A percentile compares a stretch with the other conserved stretches of the same genome.
Evolutionary conservation across 495 filamentous ascomycete species (phyloP).

Genomic region (Lophium mytilinum): DNA sequence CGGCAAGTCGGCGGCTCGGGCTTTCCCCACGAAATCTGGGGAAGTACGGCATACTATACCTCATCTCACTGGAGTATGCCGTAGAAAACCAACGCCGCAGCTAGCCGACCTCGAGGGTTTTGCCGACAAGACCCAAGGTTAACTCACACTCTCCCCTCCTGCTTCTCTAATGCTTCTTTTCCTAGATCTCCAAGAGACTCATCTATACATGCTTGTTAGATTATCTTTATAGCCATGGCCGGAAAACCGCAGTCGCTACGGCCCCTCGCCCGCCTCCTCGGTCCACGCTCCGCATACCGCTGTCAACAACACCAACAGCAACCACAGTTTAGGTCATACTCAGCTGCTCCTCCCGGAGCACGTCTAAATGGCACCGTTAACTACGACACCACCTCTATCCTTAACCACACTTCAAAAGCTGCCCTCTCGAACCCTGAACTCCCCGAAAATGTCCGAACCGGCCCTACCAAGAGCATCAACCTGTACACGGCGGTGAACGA

Average conservation of each 20-base stretch:
- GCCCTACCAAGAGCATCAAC: slow-evolving; percentile 74
- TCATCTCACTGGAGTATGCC: too few relatives aligned
- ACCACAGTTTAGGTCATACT: slow-evolving; percentile 22
- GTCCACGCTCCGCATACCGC: slow-evolving; percentile 11
- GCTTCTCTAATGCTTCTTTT: too few relatives aligned
- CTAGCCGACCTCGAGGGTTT: too few relatives aligned
- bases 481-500: slow-evolving; percentile 89
- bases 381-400: slow-evolving; percentile 71
- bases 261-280: slow-evolving; percentile 17
- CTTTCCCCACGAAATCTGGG: too few relatives aligned
- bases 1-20: too few relatives aligned
- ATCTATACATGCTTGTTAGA: too few relatives aligned
- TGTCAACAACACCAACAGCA: slow-evolving; percentile 9
- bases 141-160: too few relatives aligned
- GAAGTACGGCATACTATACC: too few relatives aligned
- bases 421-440: slow-evolving; percentile 62
- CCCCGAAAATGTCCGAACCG: slow-evolving; percentile 52
- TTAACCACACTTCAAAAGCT: slow-evolving; percentile 66
- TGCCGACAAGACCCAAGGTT: too few relatives aligned
- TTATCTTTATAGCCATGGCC: neutral
- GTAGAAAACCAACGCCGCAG: too few relatives aligned
- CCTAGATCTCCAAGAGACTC: too few relatives aligned
- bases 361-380: slow-evolving; percentile 81
- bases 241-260: slow-evolving; percentile 15
- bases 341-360: slow-evolving; percentile 39